These are phyloP conservation scores for Euphrasia confusa DNA, from an alignment of 257 asterid species.

Conservation along the genomic window DNA sequence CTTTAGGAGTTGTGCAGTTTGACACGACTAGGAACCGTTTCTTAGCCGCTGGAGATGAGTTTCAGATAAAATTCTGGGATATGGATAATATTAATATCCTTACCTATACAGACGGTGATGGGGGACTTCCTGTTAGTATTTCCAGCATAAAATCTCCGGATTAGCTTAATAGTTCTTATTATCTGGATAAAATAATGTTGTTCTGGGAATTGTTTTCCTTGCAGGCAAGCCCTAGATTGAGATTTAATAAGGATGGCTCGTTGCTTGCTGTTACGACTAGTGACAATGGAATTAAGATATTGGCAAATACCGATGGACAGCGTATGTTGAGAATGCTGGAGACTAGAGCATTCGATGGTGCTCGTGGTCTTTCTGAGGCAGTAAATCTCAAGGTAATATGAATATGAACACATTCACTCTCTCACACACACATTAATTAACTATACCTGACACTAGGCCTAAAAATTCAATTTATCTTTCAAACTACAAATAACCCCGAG, in stretches of 20 bases:
- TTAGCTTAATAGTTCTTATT: constrained; percentile 12
- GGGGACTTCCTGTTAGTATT: constrained; percentile 88
- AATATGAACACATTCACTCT: too few species aligned
- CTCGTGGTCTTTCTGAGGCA: constrained; percentile 71
- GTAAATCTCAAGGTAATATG: constrained; percentile 63
- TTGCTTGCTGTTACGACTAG: constrained; percentile 86
- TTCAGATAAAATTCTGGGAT: constrained; percentile 91
- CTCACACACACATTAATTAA: too few species aligned
- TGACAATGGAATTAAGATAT: constrained; percentile 87
- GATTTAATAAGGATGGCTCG: constrained; percentile 95
- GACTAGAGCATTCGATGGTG: constrained; percentile 75
- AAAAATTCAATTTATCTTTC: too few species aligned
- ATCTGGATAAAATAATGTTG: constrained; percentile 20
- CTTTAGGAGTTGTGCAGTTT: constrained; percentile 87
- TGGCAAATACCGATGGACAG: constrained; percentile 86
- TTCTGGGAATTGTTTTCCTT: constrained; percentile 25
- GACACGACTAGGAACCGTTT: constrained; percentile 80
- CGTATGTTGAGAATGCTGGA: constrained; percentile 89
- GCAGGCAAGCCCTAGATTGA: constrained; percentile 89
- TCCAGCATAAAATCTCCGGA: constrained; percentile 27
- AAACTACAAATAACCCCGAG: too few species aligned
- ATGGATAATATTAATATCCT: constrained; percentile 69
- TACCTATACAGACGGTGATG: constrained; percentile 72
- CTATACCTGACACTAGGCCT: too few species aligned
- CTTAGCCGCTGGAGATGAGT: constrained; percentile 94